Conservation (phyloP, 352 stramenopile genomes). For the Phytophthora pseudosyringae region DNA sequence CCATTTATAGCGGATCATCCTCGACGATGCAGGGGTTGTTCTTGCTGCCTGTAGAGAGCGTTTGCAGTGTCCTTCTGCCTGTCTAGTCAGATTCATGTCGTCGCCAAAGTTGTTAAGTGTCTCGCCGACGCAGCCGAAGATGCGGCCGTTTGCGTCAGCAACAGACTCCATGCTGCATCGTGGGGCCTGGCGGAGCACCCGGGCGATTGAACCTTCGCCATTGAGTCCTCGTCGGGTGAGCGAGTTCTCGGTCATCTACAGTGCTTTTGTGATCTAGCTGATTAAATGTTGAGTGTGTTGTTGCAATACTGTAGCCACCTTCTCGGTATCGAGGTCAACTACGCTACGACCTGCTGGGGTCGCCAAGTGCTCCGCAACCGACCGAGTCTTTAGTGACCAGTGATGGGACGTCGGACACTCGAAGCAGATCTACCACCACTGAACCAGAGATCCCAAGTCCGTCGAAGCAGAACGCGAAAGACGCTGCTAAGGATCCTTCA, state of each 20-base stretch:
- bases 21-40: neutral
- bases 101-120: conserved; percentile 7
- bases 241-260: neutral
- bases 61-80: neutral
- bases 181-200: conserved; percentile 54
- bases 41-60: neutral
- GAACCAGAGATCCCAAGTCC: neutral
- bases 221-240: conserved; percentile 46
- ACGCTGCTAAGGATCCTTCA: neutral
- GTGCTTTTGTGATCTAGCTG: neutral
- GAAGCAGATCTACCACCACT: neutral
- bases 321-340: conserved; percentile 44
- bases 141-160: conserved; percentile 54
- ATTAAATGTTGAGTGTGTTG: neutral
- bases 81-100: conserved; percentile 7
- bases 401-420: neutral
- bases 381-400: neutral
- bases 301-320: conserved; percentile 44
- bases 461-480: neutral
- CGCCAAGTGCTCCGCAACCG: conserved; percentile 4
- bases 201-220: conserved; percentile 28
- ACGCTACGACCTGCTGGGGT: conserved; percentile 39
- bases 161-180: conserved; percentile 69
- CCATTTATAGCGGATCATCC: conserved; percentile 17
- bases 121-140: conserved; percentile 14